Percentiles rank a stretch among this genome's conserved stretches.
Conservation (phyloP, 257 asterid species). For the Solanum medicagineum region DNA sequence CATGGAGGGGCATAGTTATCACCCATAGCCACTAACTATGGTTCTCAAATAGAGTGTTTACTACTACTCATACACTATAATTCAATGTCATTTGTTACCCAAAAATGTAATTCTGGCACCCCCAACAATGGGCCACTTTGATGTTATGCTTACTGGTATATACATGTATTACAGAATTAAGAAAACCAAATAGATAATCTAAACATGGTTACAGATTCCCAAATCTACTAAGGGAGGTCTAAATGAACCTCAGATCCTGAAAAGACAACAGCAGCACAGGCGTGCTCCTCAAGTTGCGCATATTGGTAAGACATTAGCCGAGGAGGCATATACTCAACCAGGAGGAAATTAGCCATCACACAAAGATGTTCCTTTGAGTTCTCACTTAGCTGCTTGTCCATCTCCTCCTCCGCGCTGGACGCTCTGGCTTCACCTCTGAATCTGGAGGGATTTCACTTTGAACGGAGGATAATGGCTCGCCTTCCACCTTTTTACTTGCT, state of each 20-base stretch:
- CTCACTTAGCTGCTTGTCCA: constrained; percentile 63
- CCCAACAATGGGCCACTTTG: constrained; percentile 1
- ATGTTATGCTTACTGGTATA: neutral
- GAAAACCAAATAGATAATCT: neutral
- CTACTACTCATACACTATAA: constrained; percentile 1
- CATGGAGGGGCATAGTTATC: neutral
- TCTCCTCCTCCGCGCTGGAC: constrained; percentile 86
- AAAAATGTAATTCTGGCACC: constrained; percentile 4
- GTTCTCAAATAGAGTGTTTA: neutral
- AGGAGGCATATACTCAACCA: neutral
- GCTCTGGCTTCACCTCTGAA: constrained; percentile 74
- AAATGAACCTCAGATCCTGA: neutral
- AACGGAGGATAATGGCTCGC: constrained; percentile 30
- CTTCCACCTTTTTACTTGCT: constrained; percentile 43
- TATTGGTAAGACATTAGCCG: neutral
- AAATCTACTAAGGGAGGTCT: neutral
- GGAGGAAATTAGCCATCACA: neutral
- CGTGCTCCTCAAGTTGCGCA: neutral
- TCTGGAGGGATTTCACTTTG: constrained; percentile 43
- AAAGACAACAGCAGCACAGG: constrained; percentile 1
- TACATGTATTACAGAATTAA: neutral
- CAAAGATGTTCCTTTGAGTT: neutral
- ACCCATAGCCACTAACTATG: neutral
- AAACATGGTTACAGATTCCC: neutral
- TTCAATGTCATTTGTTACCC: neutral